These are phyloP conservation scores for Phytophthora agathidicida DNA, from an alignment of 352 stramenopile species.

Conservation along the genomic window DNA sequence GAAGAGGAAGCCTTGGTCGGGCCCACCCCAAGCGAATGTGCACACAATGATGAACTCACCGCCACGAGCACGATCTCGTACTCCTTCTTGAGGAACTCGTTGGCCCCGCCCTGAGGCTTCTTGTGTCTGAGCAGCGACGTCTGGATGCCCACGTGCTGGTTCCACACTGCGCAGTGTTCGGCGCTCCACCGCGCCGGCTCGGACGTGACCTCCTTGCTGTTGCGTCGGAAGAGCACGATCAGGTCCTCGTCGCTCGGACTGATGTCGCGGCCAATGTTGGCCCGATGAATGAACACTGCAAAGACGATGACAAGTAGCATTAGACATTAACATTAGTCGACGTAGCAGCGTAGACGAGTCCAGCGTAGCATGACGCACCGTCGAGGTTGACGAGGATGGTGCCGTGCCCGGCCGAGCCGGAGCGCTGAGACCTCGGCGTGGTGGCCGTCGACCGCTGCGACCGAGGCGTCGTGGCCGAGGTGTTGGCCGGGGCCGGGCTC, in stretches of 20 bases:
- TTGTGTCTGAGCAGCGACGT: constrained; percentile 74
- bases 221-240: constrained; percentile 84
- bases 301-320: background rate
- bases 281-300: constrained; percentile 66
- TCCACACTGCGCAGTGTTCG: constrained; percentile 79
- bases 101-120: constrained; percentile 21
- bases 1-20: constrained; percentile 10
- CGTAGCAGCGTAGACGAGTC: background rate
- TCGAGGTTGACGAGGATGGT: constrained; percentile 80
- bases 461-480: constrained; percentile 13
- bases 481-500: background rate
- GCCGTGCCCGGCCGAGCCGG: constrained; percentile 30
- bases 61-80: constrained; percentile 86
- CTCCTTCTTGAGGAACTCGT: constrained; percentile 75
- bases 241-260: constrained; percentile 73
- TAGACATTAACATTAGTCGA: background rate
- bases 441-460: constrained; percentile 17
- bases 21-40: too few species aligned
- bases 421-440: constrained; percentile 29
- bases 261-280: constrained; percentile 79
- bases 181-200: constrained; percentile 67
- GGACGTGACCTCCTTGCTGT: constrained; percentile 81
- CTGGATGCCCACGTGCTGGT: constrained; percentile 80
- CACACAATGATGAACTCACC: constrained; percentile 38
- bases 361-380: constrained; percentile 26